Base-by-base conservation (phyloP, 1,284 basidiomycete species). In the Cutaneotrichosporon sp. region DNA sequence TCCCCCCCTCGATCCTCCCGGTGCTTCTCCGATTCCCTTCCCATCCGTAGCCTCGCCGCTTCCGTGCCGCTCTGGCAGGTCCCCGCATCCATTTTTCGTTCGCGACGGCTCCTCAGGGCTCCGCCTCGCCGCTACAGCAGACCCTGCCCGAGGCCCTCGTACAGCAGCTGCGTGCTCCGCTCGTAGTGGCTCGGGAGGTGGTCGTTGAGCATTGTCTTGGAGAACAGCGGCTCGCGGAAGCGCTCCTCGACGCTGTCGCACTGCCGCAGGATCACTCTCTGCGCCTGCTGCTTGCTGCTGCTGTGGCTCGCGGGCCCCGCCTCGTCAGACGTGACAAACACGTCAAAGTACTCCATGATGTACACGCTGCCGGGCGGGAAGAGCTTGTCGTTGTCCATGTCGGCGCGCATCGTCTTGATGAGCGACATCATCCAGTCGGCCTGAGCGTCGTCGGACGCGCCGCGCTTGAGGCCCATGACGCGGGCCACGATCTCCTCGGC, bases 401-500 rank as follows among this genome's bases (percentile, higher is more conserved):
- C 77, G 20, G 81, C 81, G 33, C 78, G 63, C 70, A 82, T 76
- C 7, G 81, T 82, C 65, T 77, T 79, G 65, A 78, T 74, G 11
- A 82, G 62, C 8, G 69, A 71, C 67, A 79, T 76, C 65, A 82
- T 71, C 79, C 80, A 82, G 62, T 82, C 79, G 54, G 55, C 59
- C 22, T 69, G 60, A 18, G 33, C 50, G 13, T 20, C 43, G 22
- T 33, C 55, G 31, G 71, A 67, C 45, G 72, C 71, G 25, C 58
- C 54, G 46, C 65, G 64, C 55, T 76, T 70, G 7, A 78, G 62
- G 7, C 76, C 77, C 2, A 78, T 60, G 43, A 82, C 80, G 50
- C 79, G 70, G 9, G 77, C 79, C 22, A 84, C 78, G 57, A 84
- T 82, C 67, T 83, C 82, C 58, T 82, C 79, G 16, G 82, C 80